phyloP scores from a whole-genome alignment of 2,329 filamentous ascomycete species.

The Verticillium albo-atrum region DNA sequence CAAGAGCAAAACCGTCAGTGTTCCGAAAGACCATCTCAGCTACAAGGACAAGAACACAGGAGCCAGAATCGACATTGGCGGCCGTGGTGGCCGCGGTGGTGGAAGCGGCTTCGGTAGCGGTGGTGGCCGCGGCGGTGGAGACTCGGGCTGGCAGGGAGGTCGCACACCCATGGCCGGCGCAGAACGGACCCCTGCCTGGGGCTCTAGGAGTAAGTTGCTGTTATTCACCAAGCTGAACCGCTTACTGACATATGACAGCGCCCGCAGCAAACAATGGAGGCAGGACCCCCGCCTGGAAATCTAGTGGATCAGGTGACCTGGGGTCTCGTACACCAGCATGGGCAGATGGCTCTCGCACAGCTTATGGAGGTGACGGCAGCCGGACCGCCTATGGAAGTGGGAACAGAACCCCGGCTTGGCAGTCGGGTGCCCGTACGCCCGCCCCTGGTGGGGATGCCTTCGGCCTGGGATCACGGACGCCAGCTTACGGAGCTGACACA shows the following conservation, averaged over 20 bases:
- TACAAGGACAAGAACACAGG: slow-evolving; percentile 84
- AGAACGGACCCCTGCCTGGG: slow-evolving; percentile 75
- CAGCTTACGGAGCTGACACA: slow-evolving; percentile 57
- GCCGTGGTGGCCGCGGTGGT: slow-evolving; percentile 37
- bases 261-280: slow-evolving; percentile 46
- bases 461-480: slow-evolving; percentile 63
- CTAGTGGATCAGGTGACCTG: slow-evolving; percentile 31
- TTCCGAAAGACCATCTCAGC: slow-evolving; percentile 75
- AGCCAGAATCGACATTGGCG: slow-evolving; percentile 67
- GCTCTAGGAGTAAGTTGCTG: slow-evolving; percentile 64
- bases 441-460: slow-evolving; percentile 46
- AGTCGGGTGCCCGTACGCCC: slow-evolving; percentile 70
- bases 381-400: slow-evolving; percentile 75
- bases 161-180: slow-evolving; percentile 65
- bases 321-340: slow-evolving; percentile 67
- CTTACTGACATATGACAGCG: slow-evolving; percentile 35
- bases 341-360: slow-evolving; percentile 62
- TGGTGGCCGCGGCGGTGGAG: slow-evolving; percentile 35
- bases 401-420: slow-evolving; percentile 71
- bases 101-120: slow-evolving; percentile 39
- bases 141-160: slow-evolving; percentile 56
- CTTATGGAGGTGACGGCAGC: slow-evolving; percentile 68
- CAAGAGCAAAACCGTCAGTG: slow-evolving; percentile 85
- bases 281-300: slow-evolving; percentile 60
- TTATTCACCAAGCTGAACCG: slow-evolving; percentile 1